phyloP scores from a whole-genome alignment of 192 early-diverging fungal species.

The Funneliformis geosporum region DNA sequence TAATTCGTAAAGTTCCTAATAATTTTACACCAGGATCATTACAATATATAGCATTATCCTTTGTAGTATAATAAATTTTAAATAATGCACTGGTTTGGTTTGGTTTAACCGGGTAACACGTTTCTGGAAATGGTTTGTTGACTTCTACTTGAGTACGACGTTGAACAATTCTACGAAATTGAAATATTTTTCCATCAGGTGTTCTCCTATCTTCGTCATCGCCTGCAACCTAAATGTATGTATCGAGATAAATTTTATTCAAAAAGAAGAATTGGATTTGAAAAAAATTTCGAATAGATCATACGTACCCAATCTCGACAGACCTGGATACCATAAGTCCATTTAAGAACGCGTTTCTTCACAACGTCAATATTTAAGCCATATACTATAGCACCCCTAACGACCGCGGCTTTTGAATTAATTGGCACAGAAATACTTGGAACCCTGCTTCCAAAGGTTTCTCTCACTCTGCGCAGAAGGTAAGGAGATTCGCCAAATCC shows the following conservation, averaged over 20 bases:
- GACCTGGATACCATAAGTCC: constrained; percentile 21
- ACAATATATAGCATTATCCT: neutral
- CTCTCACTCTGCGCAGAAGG: constrained; percentile 46
- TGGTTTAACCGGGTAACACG: neutral
- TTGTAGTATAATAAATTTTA: constrained; percentile 20
- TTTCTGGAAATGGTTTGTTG: neutral
- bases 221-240: neutral
- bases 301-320: neutral
- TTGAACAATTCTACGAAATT: neutral
- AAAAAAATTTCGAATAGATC: no score
- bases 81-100: constrained; percentile 8
- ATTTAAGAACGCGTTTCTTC: neutral
- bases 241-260: no score
- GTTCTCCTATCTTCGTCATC: neutral
- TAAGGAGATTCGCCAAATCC: constrained; percentile 59
- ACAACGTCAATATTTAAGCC: constrained; percentile 16
- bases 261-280: no score
- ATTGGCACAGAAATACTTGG: constrained; percentile 52
- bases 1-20: constrained; percentile 9
- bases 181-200: constrained; percentile 11
- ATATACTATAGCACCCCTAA: constrained; percentile 45
- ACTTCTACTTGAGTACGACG: constrained; percentile 7
- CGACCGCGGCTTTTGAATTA: constrained; percentile 54
- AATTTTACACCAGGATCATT: constrained; percentile 19
- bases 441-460: constrained; percentile 46